Base-by-base conservation (phyloP, 805 yeast species). In the Komagataella ulmi region DNA sequence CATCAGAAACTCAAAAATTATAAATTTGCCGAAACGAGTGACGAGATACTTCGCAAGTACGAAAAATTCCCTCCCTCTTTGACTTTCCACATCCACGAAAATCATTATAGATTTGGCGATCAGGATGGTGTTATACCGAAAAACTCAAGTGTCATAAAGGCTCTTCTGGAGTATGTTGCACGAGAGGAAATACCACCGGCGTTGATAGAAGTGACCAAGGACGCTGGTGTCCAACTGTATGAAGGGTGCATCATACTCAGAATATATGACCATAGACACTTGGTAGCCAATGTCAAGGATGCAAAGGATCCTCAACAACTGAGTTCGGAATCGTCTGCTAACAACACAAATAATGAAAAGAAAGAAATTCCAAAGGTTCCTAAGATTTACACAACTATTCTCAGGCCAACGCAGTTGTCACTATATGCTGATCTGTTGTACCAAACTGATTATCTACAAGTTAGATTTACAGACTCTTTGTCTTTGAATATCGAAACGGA, bases 241-340 rank as follows among this genome's bases (percentile, higher is more conserved):
- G 97, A 93, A 62, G 97, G 97, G 0, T 87, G 95, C 64, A 70
- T 91, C 45, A 86, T 91, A 14, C 65, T 91, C 49, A 88, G 88
- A 61, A 83, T 91, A n/a, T 79, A 77, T 57, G 99, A 91, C 65
- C 96, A 90, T 64, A 71, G 97, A 21, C 73, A 76, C 53, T 70
- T 59, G 50, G 56, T 69, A 23, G 59, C 58, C 6, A 52, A 51
- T 2, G 23, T 21, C 8, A 44, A 46, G 5, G 44, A 50, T 18
- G 23, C 48, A 14, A 17, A 52, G 6, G 45, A 49, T 12, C 7
- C 53, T 10, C 44, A 30, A 30, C 40, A 30, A 1, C 12, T 49
- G 1, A 24, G 44, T 5, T 12, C 52, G 24, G 44, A 21, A 17
- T 12, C 21, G 8, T 17, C 50, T 8, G 17, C 47, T 19, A 44